Evolutionary conservation across 495 filamentous ascomycete species (phyloP), one percentile per base, ranked within the genome.

Genomic region (Parathielavia hyrcaniae): DNA sequence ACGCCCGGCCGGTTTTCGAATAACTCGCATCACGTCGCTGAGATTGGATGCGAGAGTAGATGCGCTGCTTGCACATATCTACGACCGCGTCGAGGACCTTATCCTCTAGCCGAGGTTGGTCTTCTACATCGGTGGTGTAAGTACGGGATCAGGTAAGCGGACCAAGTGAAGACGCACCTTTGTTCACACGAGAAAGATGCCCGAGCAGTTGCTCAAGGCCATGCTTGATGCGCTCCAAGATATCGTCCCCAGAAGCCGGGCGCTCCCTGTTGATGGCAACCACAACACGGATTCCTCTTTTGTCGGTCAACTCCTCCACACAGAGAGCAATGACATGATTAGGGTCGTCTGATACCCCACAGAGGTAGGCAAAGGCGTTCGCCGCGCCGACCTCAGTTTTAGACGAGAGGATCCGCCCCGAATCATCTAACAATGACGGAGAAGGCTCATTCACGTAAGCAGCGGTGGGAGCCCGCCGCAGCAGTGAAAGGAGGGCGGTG

Each of bases 321-420:
- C 71, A 73, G 9, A 67, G 54, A 9, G 75, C 76, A 7, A 71
- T 67, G 14, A 79, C 69, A 53, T 71, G 65, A 14, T 63, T 39
- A 8, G 52, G 48, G 34, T 70, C 52, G 55, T 75, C 69, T 16
- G 68, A 69, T 17, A 69, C 20, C 2, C 63, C 62, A 11, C 71
- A 66, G 22, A 79, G 65, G 38, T 76, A 77, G 19, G 74, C 71
- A n/a, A 79, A 55, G 1, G 64, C 67, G 30, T 60, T 56, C 7
- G 68, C 54, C 39, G 76, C 44, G 44, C 47, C 53, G 11, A 50
- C 47, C 55, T 78, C 75, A 26, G 63, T 57, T 22, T 65, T 60
- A 26, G 73, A 66, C 11, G 74, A 64, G 40, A 78, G 61, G 11
- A 57, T 61, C 23, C 58, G 55, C 7, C 32, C 11, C 0, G 44